phyloP scores from a whole-genome alignment of 2,329 filamentous ascomycete species.

The Fusarium sp. region DNA sequence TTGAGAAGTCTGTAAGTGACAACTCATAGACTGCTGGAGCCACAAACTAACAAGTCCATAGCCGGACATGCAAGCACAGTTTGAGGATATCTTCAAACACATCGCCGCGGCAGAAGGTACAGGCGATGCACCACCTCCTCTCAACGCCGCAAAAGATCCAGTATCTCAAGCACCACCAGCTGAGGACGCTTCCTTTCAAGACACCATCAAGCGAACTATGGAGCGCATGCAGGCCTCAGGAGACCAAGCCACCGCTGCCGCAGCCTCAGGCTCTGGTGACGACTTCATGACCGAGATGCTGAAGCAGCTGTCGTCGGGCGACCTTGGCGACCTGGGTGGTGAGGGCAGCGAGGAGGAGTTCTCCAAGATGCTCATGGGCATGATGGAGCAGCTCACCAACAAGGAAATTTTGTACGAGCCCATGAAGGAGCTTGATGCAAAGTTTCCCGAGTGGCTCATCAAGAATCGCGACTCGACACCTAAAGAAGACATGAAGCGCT shows the following conservation, averaged over 20 bases:
- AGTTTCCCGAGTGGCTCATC: slow-evolving; percentile 89
- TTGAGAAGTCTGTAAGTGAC: slow-evolving; percentile 66
- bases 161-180: slow-evolving; percentile 48
- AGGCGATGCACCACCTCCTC: slow-evolving; percentile 36
- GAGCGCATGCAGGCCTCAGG: slow-evolving; percentile 93
- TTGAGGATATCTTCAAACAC: slow-evolving; percentile 80
- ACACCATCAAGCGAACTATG: slow-evolving; percentile 93
- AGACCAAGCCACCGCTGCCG: slow-evolving; percentile 82
- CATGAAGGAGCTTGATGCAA: slow-evolving; percentile 95
- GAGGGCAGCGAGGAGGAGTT: slow-evolving; percentile 80
- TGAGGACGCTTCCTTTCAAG: slow-evolving; percentile 79
- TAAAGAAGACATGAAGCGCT: slow-evolving; percentile 78
- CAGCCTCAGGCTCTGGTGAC: slow-evolving; percentile 71
- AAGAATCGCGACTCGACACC: slow-evolving; percentile 74
- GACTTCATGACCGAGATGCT: slow-evolving; percentile 93
- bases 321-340: slow-evolving; percentile 61
- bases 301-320: slow-evolving; percentile 77
- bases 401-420: slow-evolving; percentile 98
- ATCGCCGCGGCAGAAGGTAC: slow-evolving; percentile 63
- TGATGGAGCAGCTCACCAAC: slow-evolving; percentile 99
- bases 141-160: slow-evolving; percentile 41
- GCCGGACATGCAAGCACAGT: slow-evolving; percentile 80
- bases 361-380: slow-evolving; percentile 92
- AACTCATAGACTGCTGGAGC: background rate
- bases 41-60: slow-evolving; percentile 40